phyloP scores from a whole-genome alignment of 805 yeast species.

The Pichia cephalocereana region DNA sequence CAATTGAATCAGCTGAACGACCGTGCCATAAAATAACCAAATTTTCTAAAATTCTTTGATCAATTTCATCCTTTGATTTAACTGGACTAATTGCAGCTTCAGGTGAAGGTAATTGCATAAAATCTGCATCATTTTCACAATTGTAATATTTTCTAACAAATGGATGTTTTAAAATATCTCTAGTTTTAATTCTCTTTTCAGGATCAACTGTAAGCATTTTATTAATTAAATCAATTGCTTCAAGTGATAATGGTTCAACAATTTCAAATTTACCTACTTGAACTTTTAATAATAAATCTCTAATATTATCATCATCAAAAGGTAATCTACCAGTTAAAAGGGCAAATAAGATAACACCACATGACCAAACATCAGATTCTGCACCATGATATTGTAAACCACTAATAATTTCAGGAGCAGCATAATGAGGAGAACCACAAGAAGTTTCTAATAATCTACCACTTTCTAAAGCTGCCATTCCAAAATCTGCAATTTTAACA shows the following conservation, averaged over 20 bases:
- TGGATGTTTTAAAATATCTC: slow-evolving; percentile 73
- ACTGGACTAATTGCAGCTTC: slow-evolving; percentile 43
- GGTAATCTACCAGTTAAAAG: slow-evolving; percentile 91
- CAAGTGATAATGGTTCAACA: slow-evolving; percentile 70
- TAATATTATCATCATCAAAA: slow-evolving; percentile 91
- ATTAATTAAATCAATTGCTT: slow-evolving; percentile 79
- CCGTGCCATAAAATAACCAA: slow-evolving; percentile 52
- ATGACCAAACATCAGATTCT: slow-evolving; percentile 96
- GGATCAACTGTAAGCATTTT: slow-evolving; percentile 83
- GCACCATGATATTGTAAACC: slow-evolving; percentile 95
- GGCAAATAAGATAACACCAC: slow-evolving; percentile 93
- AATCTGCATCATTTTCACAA: slow-evolving; percentile 27
- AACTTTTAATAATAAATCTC: slow-evolving; percentile 79
- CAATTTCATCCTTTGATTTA: slow-evolving; percentile 35
- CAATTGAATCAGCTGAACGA: slow-evolving; percentile 31
- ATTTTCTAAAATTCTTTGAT: slow-evolving; percentile 43
- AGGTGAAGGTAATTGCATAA: slow-evolving; percentile 43
- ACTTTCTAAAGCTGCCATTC: slow-evolving; percentile 96
- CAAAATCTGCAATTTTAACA: slow-evolving; percentile 96
- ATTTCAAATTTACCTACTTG: slow-evolving; percentile 81
- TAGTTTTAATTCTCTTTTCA: slow-evolving; percentile 63
- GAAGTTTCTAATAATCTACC: slow-evolving; percentile 79
- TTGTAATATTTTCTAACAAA: slow-evolving; percentile 64
- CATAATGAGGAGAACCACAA: slow-evolving; percentile 98
- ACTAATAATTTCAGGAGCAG: slow-evolving; percentile 95